Conservation (phyloP, 768 basidiomycete genomes). For the Pisolithus albus region DNA sequence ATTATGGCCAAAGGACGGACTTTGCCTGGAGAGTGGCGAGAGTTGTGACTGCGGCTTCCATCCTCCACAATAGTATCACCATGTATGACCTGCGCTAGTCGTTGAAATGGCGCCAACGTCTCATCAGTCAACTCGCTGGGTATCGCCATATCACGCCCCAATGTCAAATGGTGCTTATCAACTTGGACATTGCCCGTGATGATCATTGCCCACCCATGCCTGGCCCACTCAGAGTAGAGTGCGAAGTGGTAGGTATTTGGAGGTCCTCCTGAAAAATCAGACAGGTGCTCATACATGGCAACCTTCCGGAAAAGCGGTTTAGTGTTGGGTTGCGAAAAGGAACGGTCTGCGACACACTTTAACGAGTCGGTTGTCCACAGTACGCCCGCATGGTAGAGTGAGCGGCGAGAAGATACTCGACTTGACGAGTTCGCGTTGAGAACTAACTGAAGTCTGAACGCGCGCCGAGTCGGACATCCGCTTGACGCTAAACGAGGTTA, state of each 20-base stretch:
- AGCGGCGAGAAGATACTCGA: slow-evolving; percentile 19
- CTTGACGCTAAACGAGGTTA: no score
- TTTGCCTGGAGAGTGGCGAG: neutral
- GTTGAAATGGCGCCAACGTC: slow-evolving; percentile 43
- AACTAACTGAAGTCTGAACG: no score
- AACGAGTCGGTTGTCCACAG: slow-evolving; percentile 42
- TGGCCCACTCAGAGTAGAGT: slow-evolving; percentile 72
- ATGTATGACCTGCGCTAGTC: slow-evolving; percentile 47
- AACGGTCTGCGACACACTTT: slow-evolving; percentile 35
- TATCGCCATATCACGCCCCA: slow-evolving; percentile 68
- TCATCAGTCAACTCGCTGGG: slow-evolving; percentile 39
- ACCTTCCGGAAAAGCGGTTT: slow-evolving; percentile 40
- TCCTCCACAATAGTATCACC: slow-evolving; percentile 10
- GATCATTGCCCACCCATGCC: slow-evolving; percentile 80
- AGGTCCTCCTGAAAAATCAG: slow-evolving; percentile 55
- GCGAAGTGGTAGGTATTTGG: slow-evolving; percentile 59
- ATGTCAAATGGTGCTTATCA: slow-evolving; percentile 48
- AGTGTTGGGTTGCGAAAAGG: neutral
- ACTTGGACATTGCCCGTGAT: slow-evolving; percentile 84
- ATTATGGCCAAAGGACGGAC: slow-evolving; percentile 49
- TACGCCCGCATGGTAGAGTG: slow-evolving; percentile 28
- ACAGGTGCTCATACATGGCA: slow-evolving; percentile 86
- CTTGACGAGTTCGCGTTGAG: no score
- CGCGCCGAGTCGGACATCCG: no score
- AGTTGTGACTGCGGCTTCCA: neutral